These are phyloP conservation scores for Tolypocladium capitatum DNA, from an alignment of 2,329 filamentous ascomycete species.

Conservation along the genomic window DNA sequence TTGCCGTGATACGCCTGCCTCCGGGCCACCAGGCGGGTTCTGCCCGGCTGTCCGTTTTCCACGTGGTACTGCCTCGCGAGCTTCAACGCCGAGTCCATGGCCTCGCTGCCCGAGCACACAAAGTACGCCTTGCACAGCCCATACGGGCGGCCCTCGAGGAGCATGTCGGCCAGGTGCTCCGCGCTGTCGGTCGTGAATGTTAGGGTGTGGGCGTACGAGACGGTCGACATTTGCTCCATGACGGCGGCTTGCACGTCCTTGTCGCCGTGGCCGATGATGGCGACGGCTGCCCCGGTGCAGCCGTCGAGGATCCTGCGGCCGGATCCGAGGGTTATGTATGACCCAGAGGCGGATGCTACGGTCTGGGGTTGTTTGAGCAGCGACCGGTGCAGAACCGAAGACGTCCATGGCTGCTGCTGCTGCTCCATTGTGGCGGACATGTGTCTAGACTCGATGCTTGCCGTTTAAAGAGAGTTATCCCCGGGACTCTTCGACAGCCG, in stretches of 20 bases:
- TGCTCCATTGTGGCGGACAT: not conserved
- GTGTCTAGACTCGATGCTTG: not conserved
- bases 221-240: conserved; percentile 40
- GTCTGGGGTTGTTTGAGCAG: conserved; percentile 13
- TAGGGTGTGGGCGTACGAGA: conserved; percentile 29
- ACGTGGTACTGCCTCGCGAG: conserved; percentile 34
- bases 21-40: conserved; percentile 27
- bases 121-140: conserved; percentile 25
- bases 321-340: conserved; percentile 20
- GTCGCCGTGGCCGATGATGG: conserved; percentile 50
- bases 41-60: conserved; percentile 22
- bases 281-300: conserved; percentile 52
- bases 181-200: conserved; percentile 37
- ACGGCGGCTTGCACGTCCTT: conserved; percentile 47
- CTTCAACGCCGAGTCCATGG: conserved; percentile 35
- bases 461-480: not conserved
- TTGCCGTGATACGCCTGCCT: conserved; percentile 34
- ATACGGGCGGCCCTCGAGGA: conserved; percentile 23
- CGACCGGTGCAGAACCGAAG: conserved; percentile 20
- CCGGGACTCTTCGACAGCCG: too few species aligned
- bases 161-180: conserved; percentile 17
- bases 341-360: conserved; percentile 29
- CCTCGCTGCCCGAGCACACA: conserved; percentile 20
- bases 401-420: conserved; percentile 3
- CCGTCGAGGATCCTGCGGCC: conserved; percentile 47